Evolutionary conservation across 495 filamentous ascomycete genomes (phyloP).

Genomic region (Penicillium lagena): DNA sequence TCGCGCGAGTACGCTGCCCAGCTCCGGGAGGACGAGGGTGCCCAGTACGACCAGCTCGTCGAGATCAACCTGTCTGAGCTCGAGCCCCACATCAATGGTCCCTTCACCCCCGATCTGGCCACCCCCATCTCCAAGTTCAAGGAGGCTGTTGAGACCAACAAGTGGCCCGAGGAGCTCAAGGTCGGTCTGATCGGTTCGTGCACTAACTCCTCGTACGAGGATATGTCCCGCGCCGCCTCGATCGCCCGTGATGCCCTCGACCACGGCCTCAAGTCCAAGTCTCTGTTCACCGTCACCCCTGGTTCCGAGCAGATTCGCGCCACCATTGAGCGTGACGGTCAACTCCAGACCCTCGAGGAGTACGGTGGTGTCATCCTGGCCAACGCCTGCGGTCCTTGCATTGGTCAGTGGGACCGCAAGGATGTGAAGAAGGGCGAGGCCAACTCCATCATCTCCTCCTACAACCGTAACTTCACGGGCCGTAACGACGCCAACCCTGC

Average conservation of each 20-base stretch:
- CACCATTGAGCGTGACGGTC: slow-evolving; percentile 90
- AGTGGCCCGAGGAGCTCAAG: slow-evolving; percentile 96
- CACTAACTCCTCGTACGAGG: slow-evolving; percentile 99
- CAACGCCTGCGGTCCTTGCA: slow-evolving; percentile 86
- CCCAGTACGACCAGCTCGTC: slow-evolving; percentile 92
- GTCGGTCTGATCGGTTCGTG: slow-evolving; percentile 91
- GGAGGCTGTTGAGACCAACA: slow-evolving; percentile 86
- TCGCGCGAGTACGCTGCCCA: slow-evolving; percentile 77
- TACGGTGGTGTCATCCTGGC: slow-evolving; percentile 94
- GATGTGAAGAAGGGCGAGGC: slow-evolving; percentile 96
- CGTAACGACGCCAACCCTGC: slow-evolving; percentile 99
- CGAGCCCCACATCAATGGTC: slow-evolving; percentile 97
- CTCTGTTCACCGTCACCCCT: slow-evolving; percentile 89
- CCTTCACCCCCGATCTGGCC: slow-evolving; percentile 98
- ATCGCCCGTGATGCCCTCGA: slow-evolving; percentile 92
- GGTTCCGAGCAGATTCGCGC: slow-evolving; percentile 98
- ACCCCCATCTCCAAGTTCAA: slow-evolving; percentile 98
- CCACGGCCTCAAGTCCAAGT: slow-evolving; percentile 92
- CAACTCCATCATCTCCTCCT: slow-evolving; percentile 94
- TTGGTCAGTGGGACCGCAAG: slow-evolving; percentile 86
- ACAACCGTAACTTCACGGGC: slow-evolving; percentile 99
- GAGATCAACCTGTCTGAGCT: slow-evolving; percentile 93
- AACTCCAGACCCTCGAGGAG: slow-evolving; percentile 94
- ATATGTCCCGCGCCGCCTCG: slow-evolving; percentile 92
- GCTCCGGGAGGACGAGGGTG: slow-evolving; percentile 85